These are phyloP conservation scores for Solanum hybrid DNA, from an alignment of 305 asterid species.

Conservation along the genomic window DNA sequence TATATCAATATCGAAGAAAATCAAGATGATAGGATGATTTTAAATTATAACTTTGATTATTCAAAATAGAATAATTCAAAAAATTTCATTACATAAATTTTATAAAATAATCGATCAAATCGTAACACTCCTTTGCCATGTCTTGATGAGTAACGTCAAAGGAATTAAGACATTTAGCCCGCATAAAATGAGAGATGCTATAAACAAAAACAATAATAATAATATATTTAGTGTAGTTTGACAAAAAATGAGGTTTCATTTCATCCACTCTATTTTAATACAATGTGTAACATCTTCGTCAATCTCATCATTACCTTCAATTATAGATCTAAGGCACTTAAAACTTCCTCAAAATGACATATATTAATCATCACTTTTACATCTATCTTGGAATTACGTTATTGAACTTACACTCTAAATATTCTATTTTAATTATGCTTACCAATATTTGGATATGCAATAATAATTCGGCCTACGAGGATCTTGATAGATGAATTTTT, in stretches of 20 bases:
- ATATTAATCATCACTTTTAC: not conserved
- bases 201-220: not conserved
- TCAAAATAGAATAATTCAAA: not conserved
- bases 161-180: not conserved
- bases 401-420: not conserved
- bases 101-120: not conserved
- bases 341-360: not conserved
- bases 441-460: not conserved
- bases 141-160: not conserved
- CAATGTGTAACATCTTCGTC: not conserved
- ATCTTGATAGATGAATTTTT: not conserved
- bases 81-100: not conserved
- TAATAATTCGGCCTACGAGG: not conserved
- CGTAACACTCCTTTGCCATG: not conserved
- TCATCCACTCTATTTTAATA: not conserved
- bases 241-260: not conserved
- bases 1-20: not conserved
- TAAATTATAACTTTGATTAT: not conserved
- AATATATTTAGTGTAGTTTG: not conserved
- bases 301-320: not conserved
- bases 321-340: not conserved
- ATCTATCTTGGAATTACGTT: not conserved
- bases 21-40: not conserved
- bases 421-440: not conserved
- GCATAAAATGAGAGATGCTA: not conserved